Conservation (phyloP, 257 asterid genomes). For the Solanum clarkiae region DNA sequence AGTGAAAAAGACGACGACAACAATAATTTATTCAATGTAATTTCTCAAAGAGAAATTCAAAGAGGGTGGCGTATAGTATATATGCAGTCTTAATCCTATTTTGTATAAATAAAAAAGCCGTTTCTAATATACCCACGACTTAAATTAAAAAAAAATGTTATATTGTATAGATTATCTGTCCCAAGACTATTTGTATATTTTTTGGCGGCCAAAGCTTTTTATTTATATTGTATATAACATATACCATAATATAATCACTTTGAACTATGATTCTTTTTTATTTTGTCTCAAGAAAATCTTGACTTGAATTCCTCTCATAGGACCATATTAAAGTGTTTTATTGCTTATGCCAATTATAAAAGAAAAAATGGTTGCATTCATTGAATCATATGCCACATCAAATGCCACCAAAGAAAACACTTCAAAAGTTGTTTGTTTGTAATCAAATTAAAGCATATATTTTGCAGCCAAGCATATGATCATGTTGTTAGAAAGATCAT, state of each 20-base stretch:
- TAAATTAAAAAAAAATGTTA: too few species aligned
- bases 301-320: conserved; percentile 18
- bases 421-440: conserved; percentile 15
- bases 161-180: not conserved
- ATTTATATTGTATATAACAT: not conserved
- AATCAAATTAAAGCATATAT: conserved; percentile 18
- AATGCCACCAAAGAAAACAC: conserved; percentile 16
- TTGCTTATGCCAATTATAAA: not conserved
- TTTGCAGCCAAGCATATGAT: not conserved
- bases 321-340: not conserved
- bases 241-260: not conserved
- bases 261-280: not conserved
- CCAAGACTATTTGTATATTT: not conserved
- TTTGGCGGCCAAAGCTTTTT: not conserved
- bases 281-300: conserved; percentile 11
- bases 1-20: not conserved
- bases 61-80: not conserved
- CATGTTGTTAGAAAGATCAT: not conserved
- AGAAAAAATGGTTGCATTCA: conserved; percentile 1
- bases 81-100: not conserved
- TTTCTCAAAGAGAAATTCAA: fast-evolving
- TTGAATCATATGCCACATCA: conserved; percentile 10
- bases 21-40: not conserved
- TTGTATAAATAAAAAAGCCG: not conserved
- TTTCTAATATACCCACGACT: not conserved